Base-by-base conservation (phyloP, 2,329 filamentous ascomycete species). In the Exophiala sideris region DNA sequence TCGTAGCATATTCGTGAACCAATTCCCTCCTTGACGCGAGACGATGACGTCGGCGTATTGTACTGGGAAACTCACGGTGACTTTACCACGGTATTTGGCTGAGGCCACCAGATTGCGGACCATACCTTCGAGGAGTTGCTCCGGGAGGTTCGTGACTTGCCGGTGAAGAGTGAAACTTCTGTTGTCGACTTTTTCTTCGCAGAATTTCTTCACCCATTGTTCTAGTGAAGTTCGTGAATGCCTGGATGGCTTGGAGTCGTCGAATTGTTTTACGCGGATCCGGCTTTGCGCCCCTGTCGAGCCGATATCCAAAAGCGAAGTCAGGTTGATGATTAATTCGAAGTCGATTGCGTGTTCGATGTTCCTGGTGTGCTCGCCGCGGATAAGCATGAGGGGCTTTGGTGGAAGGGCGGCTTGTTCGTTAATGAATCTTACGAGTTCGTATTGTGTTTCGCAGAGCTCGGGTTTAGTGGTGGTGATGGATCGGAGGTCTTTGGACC, bases 381-480 rank as follows among this genome's bases (percentile, higher is more conserved):
- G 40, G 47, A 68, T 63, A 33, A 62, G 57, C 21, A 68, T 61
- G 45, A 61, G 59, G 2, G 65, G 65, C 33, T 65, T 60, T 2
- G 67, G 67, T 8, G 67, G 66, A 1, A 69, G 45, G 9, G 41
- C 32, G n/a, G 63, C 64, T 50, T 69, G 66, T 12, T 64, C 58
- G 52, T 57, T 50, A 41, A 69, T 62, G 52, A 68, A 65, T 12
- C 57, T 55, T 5, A 61, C 50, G 9, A 69, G 59, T 20, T 54
- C 53, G 20, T 58, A 52, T 12, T 65, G 60, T 29, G 62, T 61
- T 1, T 57, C 55, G 9, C 58, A 56, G 5, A 66, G 50, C 16
- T 61, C 57, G 7, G 63, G 58, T 29, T 62, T 59, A 14, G 61
- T 63, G 16, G 61, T 65, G 20, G 63, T 64, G 33, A 66, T 50